These are phyloP conservation scores for Glycine tomentella DNA, from an alignment of 306 rosid species.

Conservation along the genomic window DNA sequence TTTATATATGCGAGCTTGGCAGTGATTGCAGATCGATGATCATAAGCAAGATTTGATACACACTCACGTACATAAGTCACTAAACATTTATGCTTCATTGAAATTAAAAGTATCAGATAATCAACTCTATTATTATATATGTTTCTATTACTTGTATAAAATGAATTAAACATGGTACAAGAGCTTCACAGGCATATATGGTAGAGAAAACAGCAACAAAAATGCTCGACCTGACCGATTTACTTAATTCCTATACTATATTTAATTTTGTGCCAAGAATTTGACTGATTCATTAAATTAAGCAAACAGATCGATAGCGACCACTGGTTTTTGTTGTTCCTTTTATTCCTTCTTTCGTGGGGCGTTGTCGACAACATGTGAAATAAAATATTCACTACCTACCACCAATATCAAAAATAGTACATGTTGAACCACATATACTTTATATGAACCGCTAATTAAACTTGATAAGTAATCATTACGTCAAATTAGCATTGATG, in stretches of 20 bases:
- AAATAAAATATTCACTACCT: constrained; percentile 54
- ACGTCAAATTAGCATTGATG: constrained; percentile 32
- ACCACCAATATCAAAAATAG: constrained; percentile 53
- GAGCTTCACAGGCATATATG: neutral
- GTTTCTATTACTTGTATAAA: constrained; percentile 14
- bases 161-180: constrained; percentile 32
- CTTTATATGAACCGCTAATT: constrained; percentile 28
- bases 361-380: constrained; percentile 35
- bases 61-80: neutral
- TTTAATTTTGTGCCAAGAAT: constrained; percentile 31
- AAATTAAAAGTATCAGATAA: constrained; percentile 18
- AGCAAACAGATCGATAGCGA: neutral
- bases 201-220: constrained; percentile 9
- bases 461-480: constrained; percentile 7
- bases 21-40: constrained; percentile 18
- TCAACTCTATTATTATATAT: neutral
- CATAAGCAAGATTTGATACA: constrained; percentile 18
- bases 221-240: constrained; percentile 7
- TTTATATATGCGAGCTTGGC: neutral
- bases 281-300: constrained; percentile 19
- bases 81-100: neutral
- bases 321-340: constrained; percentile 26
- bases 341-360: constrained; percentile 37
- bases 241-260: neutral
- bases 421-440: constrained; percentile 35